Conservation (phyloP, 805 yeast genomes). For the Yarrowia phangngaensis region DNA sequence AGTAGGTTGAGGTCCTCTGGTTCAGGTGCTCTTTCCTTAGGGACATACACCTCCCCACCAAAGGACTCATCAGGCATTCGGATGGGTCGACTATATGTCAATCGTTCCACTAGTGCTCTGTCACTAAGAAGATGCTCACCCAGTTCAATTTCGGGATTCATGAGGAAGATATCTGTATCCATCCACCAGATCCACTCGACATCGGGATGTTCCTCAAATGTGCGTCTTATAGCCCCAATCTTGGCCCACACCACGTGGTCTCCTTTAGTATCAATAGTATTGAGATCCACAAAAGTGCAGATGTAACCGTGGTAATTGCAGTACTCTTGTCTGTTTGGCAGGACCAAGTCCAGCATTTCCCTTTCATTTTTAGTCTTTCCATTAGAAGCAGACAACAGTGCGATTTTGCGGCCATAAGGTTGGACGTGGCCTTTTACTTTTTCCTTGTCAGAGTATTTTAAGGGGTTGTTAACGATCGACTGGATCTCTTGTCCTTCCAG, state of each 20-base stretch:
- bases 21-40: neutral
- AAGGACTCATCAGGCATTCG: slow-evolving; percentile 28
- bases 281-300: slow-evolving; percentile 35
- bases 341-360: slow-evolving; percentile 27
- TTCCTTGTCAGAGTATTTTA: slow-evolving; percentile 4
- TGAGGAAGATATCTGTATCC: slow-evolving; percentile 40
- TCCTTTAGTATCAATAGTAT: slow-evolving; percentile 29
- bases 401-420: slow-evolving; percentile 27
- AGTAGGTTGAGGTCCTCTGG: slow-evolving; percentile 33
- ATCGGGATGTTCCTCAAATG: slow-evolving; percentile 37
- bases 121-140: slow-evolving; percentile 36
- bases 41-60: slow-evolving; percentile 17
- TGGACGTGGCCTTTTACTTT: slow-evolving; percentile 26
- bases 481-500: slow-evolving; percentile 18
- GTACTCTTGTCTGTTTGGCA: slow-evolving; percentile 37
- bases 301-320: slow-evolving; percentile 38
- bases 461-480: slow-evolving; percentile 12
- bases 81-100: slow-evolving; percentile 33
- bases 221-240: slow-evolving; percentile 38
- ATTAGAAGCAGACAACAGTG: slow-evolving; percentile 33
- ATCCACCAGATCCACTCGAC: slow-evolving; percentile 44
- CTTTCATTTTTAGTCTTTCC: slow-evolving; percentile 32
- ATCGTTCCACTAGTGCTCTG: slow-evolving; percentile 31
- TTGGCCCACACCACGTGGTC: slow-evolving; percentile 38
- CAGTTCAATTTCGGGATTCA: slow-evolving; percentile 36